A percentile compares a stretch with the other conserved stretches of the same genome.
phyloP scores from a whole-genome alignment of 805 yeast genomes.

The Candida ascalaphidarum region DNA sequence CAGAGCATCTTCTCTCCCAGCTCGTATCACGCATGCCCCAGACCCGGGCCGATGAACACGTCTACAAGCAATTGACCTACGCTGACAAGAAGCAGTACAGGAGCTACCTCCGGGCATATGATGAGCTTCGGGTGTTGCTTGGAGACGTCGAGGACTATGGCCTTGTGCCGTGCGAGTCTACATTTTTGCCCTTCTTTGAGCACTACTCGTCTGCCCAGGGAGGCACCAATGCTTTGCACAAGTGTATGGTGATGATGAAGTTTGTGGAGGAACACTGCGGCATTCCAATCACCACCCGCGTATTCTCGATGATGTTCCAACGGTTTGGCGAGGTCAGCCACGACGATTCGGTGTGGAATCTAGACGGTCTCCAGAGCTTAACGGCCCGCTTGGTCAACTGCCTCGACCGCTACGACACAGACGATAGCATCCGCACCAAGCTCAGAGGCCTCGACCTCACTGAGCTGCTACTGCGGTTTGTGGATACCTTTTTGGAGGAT shows the following conservation, averaged over 20 bases:
- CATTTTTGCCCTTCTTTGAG: conserved; percentile 14
- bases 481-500: too few species aligned
- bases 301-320: conserved; percentile 14
- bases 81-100: conserved; percentile 13
- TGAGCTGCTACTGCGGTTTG: too few species aligned
- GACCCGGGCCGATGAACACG: conserved; percentile 4
- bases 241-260: conserved; percentile 7
- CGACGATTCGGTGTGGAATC: too few species aligned
- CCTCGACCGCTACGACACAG: too few species aligned
- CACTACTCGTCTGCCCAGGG: conserved; percentile 5
- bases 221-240: conserved; percentile 4
- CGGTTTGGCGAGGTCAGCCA: too few species aligned
- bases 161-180: conserved; percentile 15
- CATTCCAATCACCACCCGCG: conserved; percentile 24
- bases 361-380: too few species aligned
- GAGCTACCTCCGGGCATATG: conserved; percentile 7
- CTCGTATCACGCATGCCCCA: conserved; percentile 1
- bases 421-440: too few species aligned
- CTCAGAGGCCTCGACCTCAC: too few species aligned
- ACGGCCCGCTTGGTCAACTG: too few species aligned
- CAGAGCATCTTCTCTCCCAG: conserved; percentile 5
- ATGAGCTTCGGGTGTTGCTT: conserved; percentile 7
- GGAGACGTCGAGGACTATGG: conserved; percentile 2
- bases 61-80: conserved; percentile 12
- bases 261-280: conserved; percentile 11